Percentiles rank a stretch among this genome's conserved stretches.
phyloP scores from a whole-genome alignment of 2,329 filamentous ascomycete species.

The Aspergillus transmontanensis region DNA sequence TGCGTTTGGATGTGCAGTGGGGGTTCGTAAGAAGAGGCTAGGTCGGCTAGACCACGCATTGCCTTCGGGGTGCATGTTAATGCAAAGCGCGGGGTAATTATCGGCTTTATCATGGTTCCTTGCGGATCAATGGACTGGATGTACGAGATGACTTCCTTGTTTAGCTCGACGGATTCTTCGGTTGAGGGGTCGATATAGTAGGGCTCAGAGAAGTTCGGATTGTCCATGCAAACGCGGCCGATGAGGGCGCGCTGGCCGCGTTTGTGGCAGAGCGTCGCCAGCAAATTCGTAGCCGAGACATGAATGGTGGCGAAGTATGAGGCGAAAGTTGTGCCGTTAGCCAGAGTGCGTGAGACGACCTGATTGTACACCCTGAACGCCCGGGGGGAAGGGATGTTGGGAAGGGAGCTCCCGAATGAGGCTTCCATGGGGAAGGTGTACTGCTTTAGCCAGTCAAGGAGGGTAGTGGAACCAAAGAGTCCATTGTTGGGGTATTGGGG shows the following conservation, averaged over 20 bases:
- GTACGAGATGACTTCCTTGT: slow-evolving; percentile 64
- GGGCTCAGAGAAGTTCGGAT: slow-evolving; percentile 63
- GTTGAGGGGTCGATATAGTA: slow-evolving; percentile 77
- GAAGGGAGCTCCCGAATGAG: slow-evolving; percentile 57
- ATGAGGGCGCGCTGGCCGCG: slow-evolving; percentile 87
- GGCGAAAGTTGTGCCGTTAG: slow-evolving; percentile 89
- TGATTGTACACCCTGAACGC: slow-evolving; percentile 67
- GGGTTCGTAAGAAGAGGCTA: slow-evolving; percentile 65
- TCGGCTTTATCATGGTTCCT: slow-evolving; percentile 65
- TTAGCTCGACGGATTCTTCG: slow-evolving; percentile 59
- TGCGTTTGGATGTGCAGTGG: slow-evolving; percentile 77
- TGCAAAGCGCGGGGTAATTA: slow-evolving; percentile 73
- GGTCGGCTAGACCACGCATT: slow-evolving; percentile 64
- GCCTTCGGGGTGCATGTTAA: slow-evolving; percentile 55
- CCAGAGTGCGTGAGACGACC: slow-evolving; percentile 76
- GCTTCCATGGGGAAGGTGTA: slow-evolving; percentile 95
- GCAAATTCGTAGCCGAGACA: slow-evolving; percentile 83
- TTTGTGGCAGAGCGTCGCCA: slow-evolving; percentile 78
- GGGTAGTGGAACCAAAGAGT: slow-evolving; percentile 89
- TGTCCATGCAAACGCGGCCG: slow-evolving; percentile 95
- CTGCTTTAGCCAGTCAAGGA: slow-evolving; percentile 88
- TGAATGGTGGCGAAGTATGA: slow-evolving; percentile 94
- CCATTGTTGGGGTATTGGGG: slow-evolving; percentile 93
- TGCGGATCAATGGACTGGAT: slow-evolving; percentile 69
- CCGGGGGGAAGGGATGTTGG: slow-evolving; percentile 27